Conservation (phyloP, 306 rosid species). For the Cercis canadensis region DNA sequence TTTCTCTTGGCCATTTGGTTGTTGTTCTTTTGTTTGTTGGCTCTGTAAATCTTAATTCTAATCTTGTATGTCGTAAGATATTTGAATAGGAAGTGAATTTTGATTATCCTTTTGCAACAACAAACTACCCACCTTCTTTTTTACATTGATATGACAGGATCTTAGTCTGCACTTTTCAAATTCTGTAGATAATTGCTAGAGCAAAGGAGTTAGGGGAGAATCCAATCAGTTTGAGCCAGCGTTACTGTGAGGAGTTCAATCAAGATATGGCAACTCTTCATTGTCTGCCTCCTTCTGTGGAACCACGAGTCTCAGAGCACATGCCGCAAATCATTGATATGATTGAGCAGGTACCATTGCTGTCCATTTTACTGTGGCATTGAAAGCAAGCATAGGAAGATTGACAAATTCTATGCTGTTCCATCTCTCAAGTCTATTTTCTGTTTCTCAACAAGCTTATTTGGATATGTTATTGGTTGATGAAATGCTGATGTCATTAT, state of each 20-base stretch:
- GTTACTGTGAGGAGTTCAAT: constrained; percentile 78
- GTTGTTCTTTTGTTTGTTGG: neutral
- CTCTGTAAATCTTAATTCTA: constrained; percentile 12
- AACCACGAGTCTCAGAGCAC: constrained; percentile 93
- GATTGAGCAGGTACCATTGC: constrained; percentile 75
- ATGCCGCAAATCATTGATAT: constrained; percentile 84
- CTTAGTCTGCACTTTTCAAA: constrained; percentile 93
- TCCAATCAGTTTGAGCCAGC: constrained; percentile 80
- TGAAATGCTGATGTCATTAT: constrained; percentile 22
- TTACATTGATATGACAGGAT: constrained; percentile 88
- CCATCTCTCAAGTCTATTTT: constrained; percentile 24
- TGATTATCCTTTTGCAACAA: constrained; percentile 32
- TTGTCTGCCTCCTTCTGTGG: constrained; percentile 84
- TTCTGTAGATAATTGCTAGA: constrained; percentile 95
- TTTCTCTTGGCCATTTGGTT: constrained; percentile 9
- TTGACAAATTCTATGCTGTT: constrained; percentile 2
- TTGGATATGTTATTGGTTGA: constrained; percentile 8
- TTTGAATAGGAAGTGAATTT: neutral
- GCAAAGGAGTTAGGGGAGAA: constrained; percentile 89
- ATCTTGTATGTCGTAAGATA: constrained; percentile 10
- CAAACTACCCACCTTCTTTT: constrained; percentile 58
- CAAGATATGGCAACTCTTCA: constrained; percentile 77
- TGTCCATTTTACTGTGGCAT: constrained; percentile 14
- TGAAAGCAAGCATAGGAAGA: constrained; percentile 14
- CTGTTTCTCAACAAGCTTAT: constrained; percentile 28